Evolutionary conservation across 768 basidiomycete genomes (phyloP), one percentile per base, ranked within the genome.

Genomic region (Asterophora lycoperdoides): DNA sequence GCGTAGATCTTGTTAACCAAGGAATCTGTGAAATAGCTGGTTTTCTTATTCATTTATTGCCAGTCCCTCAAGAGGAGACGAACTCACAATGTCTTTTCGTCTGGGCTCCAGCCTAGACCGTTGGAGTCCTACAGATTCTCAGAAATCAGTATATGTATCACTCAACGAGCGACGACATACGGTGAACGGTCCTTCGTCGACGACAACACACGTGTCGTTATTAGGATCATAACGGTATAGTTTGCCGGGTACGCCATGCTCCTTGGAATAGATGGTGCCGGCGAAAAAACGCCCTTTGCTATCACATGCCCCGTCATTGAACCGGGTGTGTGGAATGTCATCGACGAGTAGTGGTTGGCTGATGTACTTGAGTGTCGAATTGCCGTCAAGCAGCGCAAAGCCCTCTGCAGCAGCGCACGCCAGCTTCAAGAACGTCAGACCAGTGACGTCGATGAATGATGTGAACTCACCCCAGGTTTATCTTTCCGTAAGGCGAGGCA

Each of bases 221-320:
- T 55, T 47, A 20, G 84, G 79, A 60, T 84, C 81, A 57, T 76
- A 83, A 63, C 70, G 70, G 61, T 77, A 85, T 30, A 86, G 64
- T 53, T 74, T 70, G 8, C 84, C 84, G 3, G 78, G 72, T 41
- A 84, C 69, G 18, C 62, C 67, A 41, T 70, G 71, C 41, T 75
- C 70, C 56, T 72, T 65, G 44, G 76, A 79, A 54, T 67, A 75
- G 42, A 85, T 60, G 0, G 83, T 81, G n/a, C 84, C 84, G 18
- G 81, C 80, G 56, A 85, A 78, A 61, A 80, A 85, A 35, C 82
- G 75, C 5, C 84, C 84, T 55, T 73, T 67, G 49, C 67, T 73
- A 57, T 85, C 83, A 59, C 85, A 86, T 2, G 72, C 83, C 30
- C 83, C 85, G 56, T 86, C 84, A 64, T 87, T 85, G 67, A 86